Conservation (phyloP, 352 stramenopile genomes). For the Globisporangium abappressorium region DNA sequence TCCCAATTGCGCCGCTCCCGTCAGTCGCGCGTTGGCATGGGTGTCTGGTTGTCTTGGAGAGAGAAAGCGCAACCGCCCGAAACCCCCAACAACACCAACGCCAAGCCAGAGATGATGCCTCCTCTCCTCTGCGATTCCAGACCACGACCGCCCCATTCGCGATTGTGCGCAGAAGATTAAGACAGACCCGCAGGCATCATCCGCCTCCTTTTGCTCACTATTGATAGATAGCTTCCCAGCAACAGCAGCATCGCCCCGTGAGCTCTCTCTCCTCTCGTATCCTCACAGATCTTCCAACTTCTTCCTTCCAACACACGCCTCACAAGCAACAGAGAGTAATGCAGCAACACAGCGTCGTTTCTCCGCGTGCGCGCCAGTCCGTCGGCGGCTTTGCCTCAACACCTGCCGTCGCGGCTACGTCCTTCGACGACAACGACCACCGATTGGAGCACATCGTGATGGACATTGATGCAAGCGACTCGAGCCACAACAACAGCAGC, state of each 20-base stretch:
- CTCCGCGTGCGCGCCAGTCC: neutral
- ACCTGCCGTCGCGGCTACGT: neutral
- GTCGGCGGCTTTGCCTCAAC: neutral
- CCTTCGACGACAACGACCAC: neutral
- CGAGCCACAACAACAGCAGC: neutral
- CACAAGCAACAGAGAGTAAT: neutral
- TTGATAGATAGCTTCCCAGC: neutral
- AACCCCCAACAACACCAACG: neutral
- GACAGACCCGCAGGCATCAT: neutral
- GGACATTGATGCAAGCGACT: neutral
- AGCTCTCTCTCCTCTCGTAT: neutral
- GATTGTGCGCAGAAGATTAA: slow-evolving; percentile 6
- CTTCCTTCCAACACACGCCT: neutral
- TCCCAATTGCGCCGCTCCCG: neutral
- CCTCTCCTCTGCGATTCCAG: neutral
- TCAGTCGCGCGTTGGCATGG: neutral
- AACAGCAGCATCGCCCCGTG: neutral
- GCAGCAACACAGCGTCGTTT: neutral
- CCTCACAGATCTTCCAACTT: neutral
- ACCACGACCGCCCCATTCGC: neutral
- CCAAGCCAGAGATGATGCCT: neutral
- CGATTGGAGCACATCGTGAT: neutral
- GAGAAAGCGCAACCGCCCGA: neutral
- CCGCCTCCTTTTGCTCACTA: neutral
- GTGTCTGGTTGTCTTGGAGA: neutral